Conservation (phyloP, 805 yeast genomes). For the Saturnispora saitoi region DNA sequence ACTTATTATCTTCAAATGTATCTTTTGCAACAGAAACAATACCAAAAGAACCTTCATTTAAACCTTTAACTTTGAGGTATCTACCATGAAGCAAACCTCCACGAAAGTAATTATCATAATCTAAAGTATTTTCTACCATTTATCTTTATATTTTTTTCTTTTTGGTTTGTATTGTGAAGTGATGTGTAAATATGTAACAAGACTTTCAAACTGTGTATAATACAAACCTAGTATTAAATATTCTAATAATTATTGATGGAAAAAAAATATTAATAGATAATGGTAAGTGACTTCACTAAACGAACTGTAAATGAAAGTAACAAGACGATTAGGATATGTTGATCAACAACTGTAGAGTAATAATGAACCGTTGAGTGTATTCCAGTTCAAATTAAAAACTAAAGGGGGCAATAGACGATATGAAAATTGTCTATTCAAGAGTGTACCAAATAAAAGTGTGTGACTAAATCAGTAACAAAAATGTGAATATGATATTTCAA, state of each 20-base stretch:
- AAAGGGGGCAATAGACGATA: background rate
- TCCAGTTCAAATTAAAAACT: background rate
- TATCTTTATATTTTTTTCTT: background rate
- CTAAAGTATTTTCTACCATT: slow-evolving; percentile 9
- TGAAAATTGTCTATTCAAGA: background rate
- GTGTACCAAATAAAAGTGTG: background rate
- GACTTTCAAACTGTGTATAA: background rate
- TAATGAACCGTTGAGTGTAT: background rate
- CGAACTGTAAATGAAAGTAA: background rate
- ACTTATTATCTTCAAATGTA: slow-evolving; percentile 32
- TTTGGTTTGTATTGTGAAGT: background rate
- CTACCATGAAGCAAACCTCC: slow-evolving; percentile 47
- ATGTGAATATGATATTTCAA: background rate
- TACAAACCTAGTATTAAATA: background rate
- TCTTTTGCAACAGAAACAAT: slow-evolving; percentile 84
- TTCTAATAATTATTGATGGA: background rate
- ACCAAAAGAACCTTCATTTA: slow-evolving; percentile 92
- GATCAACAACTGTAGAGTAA: background rate
- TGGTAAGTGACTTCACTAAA: background rate
- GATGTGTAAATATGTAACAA: background rate
- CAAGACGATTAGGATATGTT: background rate
- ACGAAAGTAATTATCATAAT: slow-evolving; percentile 24
- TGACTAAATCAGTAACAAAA: background rate
- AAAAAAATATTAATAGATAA: background rate
- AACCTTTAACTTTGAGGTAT: slow-evolving; percentile 61